Conservation (phyloP, 2,329 filamentous ascomycete species). For the Sphaerulina populicola region DNA sequence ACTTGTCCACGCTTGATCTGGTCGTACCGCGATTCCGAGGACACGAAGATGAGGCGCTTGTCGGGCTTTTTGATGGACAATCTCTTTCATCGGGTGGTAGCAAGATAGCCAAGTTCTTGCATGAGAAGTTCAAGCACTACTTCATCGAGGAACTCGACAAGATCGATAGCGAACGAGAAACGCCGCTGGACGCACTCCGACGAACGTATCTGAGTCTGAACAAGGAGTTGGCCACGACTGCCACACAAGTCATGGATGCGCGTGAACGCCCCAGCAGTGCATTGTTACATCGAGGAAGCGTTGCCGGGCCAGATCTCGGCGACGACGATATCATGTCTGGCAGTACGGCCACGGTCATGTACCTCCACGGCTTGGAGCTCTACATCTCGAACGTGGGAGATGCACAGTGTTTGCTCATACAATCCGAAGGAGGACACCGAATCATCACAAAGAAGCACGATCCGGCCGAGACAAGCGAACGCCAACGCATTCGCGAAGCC, state of each 20-base stretch:
- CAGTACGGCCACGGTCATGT: slow-evolving; percentile 84
- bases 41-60: slow-evolving; percentile 76
- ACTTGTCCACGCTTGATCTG: slow-evolving; percentile 90
- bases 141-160: slow-evolving; percentile 74
- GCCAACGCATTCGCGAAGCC: slow-evolving; percentile 83
- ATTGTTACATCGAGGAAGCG: slow-evolving; percentile 60
- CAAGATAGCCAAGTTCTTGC: slow-evolving; percentile 90
- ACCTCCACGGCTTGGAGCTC: slow-evolving; percentile 79
- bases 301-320: slow-evolving; percentile 66
- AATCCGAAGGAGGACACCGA: slow-evolving; percentile 73
- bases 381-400: slow-evolving; percentile 95
- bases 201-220: slow-evolving; percentile 83
- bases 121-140: slow-evolving; percentile 86
- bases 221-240: slow-evolving; percentile 83
- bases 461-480: slow-evolving; percentile 74
- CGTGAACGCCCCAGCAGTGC: slow-evolving; percentile 46
- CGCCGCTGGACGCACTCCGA: slow-evolving; percentile 71
- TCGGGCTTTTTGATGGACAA: slow-evolving; percentile 95
- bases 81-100: slow-evolving; percentile 81
- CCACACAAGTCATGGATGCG: slow-evolving; percentile 71
- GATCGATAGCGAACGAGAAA: slow-evolving; percentile 55
- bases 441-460: slow-evolving; percentile 88
- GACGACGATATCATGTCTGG: slow-evolving; percentile 86
- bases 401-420: slow-evolving; percentile 89
- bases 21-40: slow-evolving; percentile 88